Evolutionary conservation across 306 rosid genomes (phyloP), one percentile per base, ranked within the genome.

Genomic region (Begonia peltatifolia): DNA sequence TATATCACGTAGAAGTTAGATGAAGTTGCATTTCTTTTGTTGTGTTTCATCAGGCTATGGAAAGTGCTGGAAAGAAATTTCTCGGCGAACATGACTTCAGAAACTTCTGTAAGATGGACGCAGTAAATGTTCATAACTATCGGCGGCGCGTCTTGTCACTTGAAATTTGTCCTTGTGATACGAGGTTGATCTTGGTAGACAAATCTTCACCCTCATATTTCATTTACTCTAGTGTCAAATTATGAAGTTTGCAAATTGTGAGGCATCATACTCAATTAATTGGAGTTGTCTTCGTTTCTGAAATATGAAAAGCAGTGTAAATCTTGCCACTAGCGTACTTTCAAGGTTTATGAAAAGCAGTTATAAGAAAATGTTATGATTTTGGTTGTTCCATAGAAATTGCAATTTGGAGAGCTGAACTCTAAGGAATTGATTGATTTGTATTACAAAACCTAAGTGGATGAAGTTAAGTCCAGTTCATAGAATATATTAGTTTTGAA

Each of bases 71-170:
- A 44, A 66, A 52, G 62, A 89, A 82, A 67, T 66, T 85, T 56
- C 30, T 78, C 42, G 97, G 95, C 14, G 95, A 85, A 72, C 90
- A 89, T 60, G 95, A 89, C 84, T 89, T 85, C 66, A 74, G 94
- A 68, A 88, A 88, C 66, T 88, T 88, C 61, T 88, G 96, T 65
- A 88, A 88, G 74, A 88, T 88, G 96, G 94, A 88, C 71, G 96
- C 96, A 20, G 73, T 66, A 54, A 88, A 84, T 67, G 97, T 89
- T 56, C 97, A 89, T 79, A 85, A 78, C 81, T 85, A 78, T 54
- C 72, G 67, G 80, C 83, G 95, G 60, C 50, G 48, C 17, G 64
- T 89, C 66, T 58, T 69, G 6, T 72, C 63, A 36, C 73, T 89
- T 53, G 77, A 73, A 43, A 73, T 89, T 50, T 78, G 56, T 72